These are phyloP conservation scores for Cyclotella distinguenda DNA, from an alignment of 108 stramenopile species.

Conservation along the genomic window DNA sequence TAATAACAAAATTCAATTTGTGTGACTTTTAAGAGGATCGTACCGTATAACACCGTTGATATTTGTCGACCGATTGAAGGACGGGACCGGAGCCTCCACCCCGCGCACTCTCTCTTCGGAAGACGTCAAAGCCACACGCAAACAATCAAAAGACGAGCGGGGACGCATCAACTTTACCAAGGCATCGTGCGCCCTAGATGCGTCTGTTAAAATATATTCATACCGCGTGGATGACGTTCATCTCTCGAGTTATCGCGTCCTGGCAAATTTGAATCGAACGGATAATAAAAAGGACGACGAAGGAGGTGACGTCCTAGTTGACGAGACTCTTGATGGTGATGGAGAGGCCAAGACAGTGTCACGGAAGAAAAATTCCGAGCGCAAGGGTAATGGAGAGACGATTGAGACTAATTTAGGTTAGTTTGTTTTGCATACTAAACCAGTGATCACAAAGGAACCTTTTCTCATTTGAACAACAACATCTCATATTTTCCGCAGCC, in stretches of 20 bases:
- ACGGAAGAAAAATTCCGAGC: slow-evolving; percentile 19
- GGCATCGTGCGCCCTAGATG: slow-evolving; percentile 96
- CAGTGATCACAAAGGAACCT: background rate
- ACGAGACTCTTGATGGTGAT: slow-evolving; percentile 7
- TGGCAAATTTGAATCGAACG: slow-evolving; percentile 92
- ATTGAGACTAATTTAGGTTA: slow-evolving; percentile 78
- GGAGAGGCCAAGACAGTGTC: slow-evolving; percentile 22
- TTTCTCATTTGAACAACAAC: background rate
- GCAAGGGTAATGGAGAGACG: slow-evolving; percentile 48
- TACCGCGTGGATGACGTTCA: slow-evolving; percentile 97
- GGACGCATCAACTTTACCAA: slow-evolving; percentile 95
- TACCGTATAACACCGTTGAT: background rate
- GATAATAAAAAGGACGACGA: slow-evolving; percentile 47
- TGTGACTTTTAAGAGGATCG: background rate
- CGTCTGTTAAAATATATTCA: slow-evolving; percentile 96
- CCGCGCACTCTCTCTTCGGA: background rate
- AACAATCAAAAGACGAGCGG: slow-evolving; percentile 23
- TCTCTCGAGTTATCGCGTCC: slow-evolving; percentile 87
- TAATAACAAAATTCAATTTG: background rate
- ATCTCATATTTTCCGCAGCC: slow-evolving; percentile 39
- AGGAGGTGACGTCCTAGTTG: slow-evolving; percentile 9
- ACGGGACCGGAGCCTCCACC: background rate
- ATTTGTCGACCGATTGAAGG: background rate
- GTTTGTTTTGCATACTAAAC: slow-evolving; percentile 16
- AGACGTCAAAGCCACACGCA: slow-evolving; percentile 13